These are phyloP conservation scores for Penicillium polonicum DNA, from an alignment of 2,329 filamentous ascomycete genomes.

Conservation along the genomic window DNA sequence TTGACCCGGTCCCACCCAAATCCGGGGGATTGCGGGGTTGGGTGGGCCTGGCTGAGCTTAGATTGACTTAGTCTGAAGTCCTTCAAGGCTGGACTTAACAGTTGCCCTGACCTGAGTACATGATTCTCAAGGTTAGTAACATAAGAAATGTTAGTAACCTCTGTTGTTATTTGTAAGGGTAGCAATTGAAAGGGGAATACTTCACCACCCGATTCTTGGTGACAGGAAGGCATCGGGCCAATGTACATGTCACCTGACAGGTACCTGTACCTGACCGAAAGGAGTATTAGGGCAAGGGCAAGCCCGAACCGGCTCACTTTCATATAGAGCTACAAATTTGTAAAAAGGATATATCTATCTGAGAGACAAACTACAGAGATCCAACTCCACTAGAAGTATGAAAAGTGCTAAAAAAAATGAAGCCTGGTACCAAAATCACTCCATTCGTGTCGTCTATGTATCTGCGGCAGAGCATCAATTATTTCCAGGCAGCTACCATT, in stretches of 20 bases:
- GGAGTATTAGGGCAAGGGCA: background rate
- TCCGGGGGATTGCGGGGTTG: constrained; percentile 11
- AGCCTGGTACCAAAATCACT: background rate
- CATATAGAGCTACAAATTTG: background rate
- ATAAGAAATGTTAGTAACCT: background rate
- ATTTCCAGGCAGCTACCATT: background rate
- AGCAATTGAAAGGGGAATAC: background rate
- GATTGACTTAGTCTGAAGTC: background rate
- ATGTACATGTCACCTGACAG: background rate
- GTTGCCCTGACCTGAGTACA: background rate
- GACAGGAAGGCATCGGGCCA: no score
- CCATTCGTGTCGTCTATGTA: background rate
- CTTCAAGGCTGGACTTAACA: background rate
- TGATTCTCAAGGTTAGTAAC: no score
- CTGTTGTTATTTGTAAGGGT: background rate
- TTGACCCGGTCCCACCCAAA: constrained; percentile 10
- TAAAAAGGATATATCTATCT: background rate
- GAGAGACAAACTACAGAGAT: background rate
- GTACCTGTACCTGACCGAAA: background rate
- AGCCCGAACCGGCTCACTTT: background rate
- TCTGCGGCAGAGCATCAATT: background rate
- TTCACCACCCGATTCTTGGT: background rate
- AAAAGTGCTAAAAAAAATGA: background rate
- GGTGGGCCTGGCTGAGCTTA: constrained; percentile 7
- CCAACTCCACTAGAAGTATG: background rate